phyloP scores from a whole-genome alignment of 2,329 filamentous ascomycete genomes.

The Colletotrichum liaoningense region DNA sequence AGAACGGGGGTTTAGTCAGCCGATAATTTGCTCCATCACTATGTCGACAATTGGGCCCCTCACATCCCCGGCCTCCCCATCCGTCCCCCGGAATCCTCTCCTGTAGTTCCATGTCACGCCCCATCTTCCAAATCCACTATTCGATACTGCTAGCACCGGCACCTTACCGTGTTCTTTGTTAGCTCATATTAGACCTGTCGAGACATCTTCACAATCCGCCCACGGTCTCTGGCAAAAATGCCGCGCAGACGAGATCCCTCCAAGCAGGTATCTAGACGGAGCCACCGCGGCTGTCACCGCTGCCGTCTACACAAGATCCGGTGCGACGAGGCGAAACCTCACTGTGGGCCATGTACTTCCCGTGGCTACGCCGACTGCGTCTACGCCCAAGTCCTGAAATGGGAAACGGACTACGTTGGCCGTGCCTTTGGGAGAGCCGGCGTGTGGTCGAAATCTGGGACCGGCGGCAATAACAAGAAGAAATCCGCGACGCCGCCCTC shows the following conservation, averaged over 20 bases:
- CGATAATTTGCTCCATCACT: slow-evolving; percentile 7
- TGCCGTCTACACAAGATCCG: slow-evolving; percentile 40
- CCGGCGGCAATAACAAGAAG: background rate
- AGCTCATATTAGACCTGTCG: background rate
- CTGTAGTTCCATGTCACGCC: slow-evolving; percentile 6
- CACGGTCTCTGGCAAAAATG: background rate
- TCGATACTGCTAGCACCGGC: background rate
- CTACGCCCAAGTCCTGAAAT: slow-evolving; percentile 39
- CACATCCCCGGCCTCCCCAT: slow-evolving; percentile 3
- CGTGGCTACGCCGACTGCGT: slow-evolving; percentile 38
- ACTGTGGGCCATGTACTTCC: slow-evolving; percentile 37
- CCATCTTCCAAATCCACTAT: slow-evolving; percentile 12
- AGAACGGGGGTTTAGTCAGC: slow-evolving; percentile 17
- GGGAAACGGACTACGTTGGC: slow-evolving; percentile 44
- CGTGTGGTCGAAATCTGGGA: slow-evolving; percentile 42
- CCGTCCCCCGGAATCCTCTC: background rate
- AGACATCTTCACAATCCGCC: background rate
- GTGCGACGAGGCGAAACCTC: slow-evolving; percentile 39
- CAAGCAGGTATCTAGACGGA: slow-evolving; percentile 36
- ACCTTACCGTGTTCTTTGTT: background rate
- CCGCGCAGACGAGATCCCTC: slow-evolving; percentile 24
- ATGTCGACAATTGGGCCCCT: background rate
- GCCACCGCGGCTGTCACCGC: slow-evolving; percentile 40
- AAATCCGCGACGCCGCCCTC: slow-evolving; percentile 12
- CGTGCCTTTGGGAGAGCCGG: slow-evolving; percentile 44